These are phyloP conservation scores for Globisporangium viniferum DNA, from an alignment of 352 stramenopile species.

Conservation along the genomic window DNA sequence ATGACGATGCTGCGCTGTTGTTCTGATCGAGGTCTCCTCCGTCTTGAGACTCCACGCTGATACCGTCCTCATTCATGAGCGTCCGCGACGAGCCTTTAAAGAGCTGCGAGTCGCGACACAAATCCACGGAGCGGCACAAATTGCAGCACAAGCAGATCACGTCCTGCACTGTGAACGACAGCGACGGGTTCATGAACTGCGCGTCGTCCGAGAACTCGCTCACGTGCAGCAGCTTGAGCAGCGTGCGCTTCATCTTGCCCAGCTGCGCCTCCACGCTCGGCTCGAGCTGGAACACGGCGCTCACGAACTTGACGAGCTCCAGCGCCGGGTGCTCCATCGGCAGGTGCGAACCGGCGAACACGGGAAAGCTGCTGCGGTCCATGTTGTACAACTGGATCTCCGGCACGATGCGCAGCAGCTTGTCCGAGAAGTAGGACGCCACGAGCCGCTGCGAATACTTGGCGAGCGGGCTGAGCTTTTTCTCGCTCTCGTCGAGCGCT, in stretches of 20 bases:
- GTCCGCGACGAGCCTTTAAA: slow-evolving; percentile 68
- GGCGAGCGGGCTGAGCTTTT: slow-evolving; percentile 48
- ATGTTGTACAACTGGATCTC: slow-evolving; percentile 77
- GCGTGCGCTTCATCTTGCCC: slow-evolving; percentile 87
- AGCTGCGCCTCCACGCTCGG: slow-evolving; percentile 88
- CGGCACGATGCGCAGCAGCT: slow-evolving; percentile 70
- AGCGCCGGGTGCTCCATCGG: slow-evolving; percentile 85
- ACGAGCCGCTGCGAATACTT: slow-evolving; percentile 76
- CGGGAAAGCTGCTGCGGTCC: slow-evolving; percentile 66
- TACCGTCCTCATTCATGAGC: slow-evolving; percentile 23
- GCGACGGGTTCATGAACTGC: slow-evolving; percentile 92
- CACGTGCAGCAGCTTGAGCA: slow-evolving; percentile 81
- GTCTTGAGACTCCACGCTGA: slow-evolving; percentile 8
- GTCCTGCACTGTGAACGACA: slow-evolving; percentile 95
- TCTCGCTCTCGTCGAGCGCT: slow-evolving; percentile 24
- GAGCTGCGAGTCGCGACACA: slow-evolving; percentile 92
- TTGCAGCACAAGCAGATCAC: slow-evolving; percentile 97
- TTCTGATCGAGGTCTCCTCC: slow-evolving; percentile 13
- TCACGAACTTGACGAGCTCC: slow-evolving; percentile 97
- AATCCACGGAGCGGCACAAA: slow-evolving; percentile 94
- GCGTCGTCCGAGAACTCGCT: slow-evolving; percentile 81
- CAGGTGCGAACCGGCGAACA: slow-evolving; percentile 85
- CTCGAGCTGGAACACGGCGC: slow-evolving; percentile 92
- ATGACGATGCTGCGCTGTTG: slow-evolving; percentile 25
- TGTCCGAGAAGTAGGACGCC: slow-evolving; percentile 70